Evolutionary conservation across 768 basidiomycete genomes (phyloP), one percentile per base, ranked within the genome.

Genomic region (Collybia sp.): DNA sequence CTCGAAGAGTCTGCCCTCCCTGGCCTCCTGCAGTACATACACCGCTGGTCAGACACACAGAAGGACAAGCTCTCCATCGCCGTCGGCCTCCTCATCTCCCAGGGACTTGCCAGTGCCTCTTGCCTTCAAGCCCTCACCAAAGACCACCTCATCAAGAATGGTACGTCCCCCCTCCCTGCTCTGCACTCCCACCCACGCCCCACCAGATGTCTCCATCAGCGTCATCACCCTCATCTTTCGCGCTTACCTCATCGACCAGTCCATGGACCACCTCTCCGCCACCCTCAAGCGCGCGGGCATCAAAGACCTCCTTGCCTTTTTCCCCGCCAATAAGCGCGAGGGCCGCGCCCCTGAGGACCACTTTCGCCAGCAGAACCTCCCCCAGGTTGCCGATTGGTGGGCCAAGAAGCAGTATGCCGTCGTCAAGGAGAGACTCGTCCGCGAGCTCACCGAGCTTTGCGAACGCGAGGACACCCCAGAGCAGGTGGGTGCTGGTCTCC

Each of bases 111-210:
- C 41, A 80, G 79, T 52, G 82, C 89, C 15, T 71, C 78, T 53
- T 89, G 87, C 63, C 73, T 99, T 42, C 79, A 81, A 60, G 85
- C 77, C 62, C 71, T 98, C 57, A 83, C 85, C 53, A 95, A 92
- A 66, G 95, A 97, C 54, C 93, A 97, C 62, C 80, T 98, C 53
- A 78, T 95, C 63, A 98, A 97, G 71, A 94, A 99, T 52, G 88
- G 92, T 89, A 47, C 51, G 67, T 50, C 36, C 45, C 18, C 36
- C 38, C 33, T 30, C 35, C 25, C 40, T 36, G 25, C 48, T 33
- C 38, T 19, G 9, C 12, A 39, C 36, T 25, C 33, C 15, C 40
- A n/a, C 32, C 42, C 45, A 43, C 10, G 43, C 42, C 33, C 44
- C 43, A 5, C 40, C 57, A 94, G 92, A 89, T 58, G 77, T 92